These are phyloP conservation scores for Sordariomycetes sp. DNA, from an alignment of 2,329 filamentous ascomycete genomes.

Conservation along the genomic window DNA sequence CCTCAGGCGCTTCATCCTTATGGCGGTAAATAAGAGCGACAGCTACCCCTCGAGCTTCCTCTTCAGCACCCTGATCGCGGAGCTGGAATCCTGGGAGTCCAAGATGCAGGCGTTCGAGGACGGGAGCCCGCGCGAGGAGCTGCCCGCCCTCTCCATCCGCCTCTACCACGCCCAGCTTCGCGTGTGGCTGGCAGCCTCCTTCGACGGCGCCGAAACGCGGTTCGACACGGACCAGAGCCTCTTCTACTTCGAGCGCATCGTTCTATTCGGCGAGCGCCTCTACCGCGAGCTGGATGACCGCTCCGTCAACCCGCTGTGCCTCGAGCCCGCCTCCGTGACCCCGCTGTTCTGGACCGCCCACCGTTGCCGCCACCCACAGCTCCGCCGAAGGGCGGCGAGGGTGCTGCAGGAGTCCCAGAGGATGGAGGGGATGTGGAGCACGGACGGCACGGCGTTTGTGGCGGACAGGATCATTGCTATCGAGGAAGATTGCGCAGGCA, in stretches of 20 bases:
- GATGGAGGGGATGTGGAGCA: slow-evolving; percentile 17
- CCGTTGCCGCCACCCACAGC: slow-evolving; percentile 15
- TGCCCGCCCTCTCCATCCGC: slow-evolving; percentile 9
- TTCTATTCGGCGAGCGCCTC: slow-evolving; percentile 7
- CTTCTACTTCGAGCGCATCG: slow-evolving; percentile 9
- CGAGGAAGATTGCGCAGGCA: slow-evolving; percentile 1
- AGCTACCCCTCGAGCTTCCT: background rate
- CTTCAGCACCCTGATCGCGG: background rate
- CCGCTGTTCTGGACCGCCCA: slow-evolving; percentile 11
- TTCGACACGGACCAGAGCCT: slow-evolving; percentile 14
- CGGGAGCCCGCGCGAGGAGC: background rate
- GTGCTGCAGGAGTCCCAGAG: slow-evolving; percentile 11
- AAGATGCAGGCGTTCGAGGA: slow-evolving; percentile 2
- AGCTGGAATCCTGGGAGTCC: background rate
- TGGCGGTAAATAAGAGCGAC: background rate
- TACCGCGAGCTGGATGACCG: slow-evolving; percentile 2
- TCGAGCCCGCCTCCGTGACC: slow-evolving; percentile 14
- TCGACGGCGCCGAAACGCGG: slow-evolving; percentile 14
- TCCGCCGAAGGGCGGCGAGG: slow-evolving; percentile 12
- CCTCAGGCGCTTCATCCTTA: background rate
- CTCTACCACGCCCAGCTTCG: slow-evolving; percentile 18
- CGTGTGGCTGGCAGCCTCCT: slow-evolving; percentile 9
- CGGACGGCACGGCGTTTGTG: slow-evolving; percentile 10
- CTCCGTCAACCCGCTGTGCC: slow-evolving; percentile 9
- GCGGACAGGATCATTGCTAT: slow-evolving; percentile 9